A percentile compares a stretch with the other conserved stretches of the same genome.
Evolutionary conservation across 2,329 filamentous ascomycete species (phyloP).

Genomic region (Fusarium sp.): DNA sequence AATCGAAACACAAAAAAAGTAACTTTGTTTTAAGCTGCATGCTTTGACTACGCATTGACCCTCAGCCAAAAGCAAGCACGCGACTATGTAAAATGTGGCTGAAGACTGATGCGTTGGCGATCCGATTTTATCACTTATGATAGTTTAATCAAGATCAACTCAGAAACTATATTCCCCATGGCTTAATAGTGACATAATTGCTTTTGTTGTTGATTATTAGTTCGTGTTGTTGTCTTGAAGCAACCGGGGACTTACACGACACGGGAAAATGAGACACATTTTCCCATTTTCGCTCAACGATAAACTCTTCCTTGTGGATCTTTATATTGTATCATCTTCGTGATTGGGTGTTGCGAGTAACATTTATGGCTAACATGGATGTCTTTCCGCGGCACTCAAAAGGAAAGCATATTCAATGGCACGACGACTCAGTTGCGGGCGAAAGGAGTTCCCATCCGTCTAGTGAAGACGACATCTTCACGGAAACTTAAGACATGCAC

Average conservation of each 20-base stretch:
- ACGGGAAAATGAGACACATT: constrained; percentile 15
- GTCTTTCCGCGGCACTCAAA: neutral
- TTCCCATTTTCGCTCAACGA: neutral
- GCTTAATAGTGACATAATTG: constrained; percentile 9
- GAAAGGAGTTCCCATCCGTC: neutral
- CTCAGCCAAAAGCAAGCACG: constrained; percentile 17
- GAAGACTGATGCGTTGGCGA: constrained; percentile 12
- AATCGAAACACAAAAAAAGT: constrained; percentile 4
- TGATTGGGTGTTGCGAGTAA: neutral
- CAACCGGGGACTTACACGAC: constrained; percentile 9
- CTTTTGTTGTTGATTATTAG: constrained; percentile 7
- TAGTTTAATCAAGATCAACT: constrained; percentile 9
- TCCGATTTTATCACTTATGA: constrained; percentile 37
- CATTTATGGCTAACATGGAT: neutral
- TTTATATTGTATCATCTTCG: constrained; percentile 1
- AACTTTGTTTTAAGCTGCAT: constrained; percentile 5
- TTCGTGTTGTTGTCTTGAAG: constrained; percentile 4
- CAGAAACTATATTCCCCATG: constrained; percentile 13
- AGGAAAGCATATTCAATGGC: constrained; percentile 5
- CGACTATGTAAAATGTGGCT: constrained; percentile 3
- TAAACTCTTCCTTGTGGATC: constrained; percentile 9
- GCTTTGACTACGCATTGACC: constrained; percentile 2
- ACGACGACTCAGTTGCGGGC: constrained; percentile 7
- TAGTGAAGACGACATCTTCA: constrained; percentile 5
- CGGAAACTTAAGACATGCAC: constrained; percentile 29